These are phyloP conservation scores for Drechslerella coelobrocha DNA, from an alignment of 2,329 filamentous ascomycete genomes.

Conservation along the genomic window DNA sequence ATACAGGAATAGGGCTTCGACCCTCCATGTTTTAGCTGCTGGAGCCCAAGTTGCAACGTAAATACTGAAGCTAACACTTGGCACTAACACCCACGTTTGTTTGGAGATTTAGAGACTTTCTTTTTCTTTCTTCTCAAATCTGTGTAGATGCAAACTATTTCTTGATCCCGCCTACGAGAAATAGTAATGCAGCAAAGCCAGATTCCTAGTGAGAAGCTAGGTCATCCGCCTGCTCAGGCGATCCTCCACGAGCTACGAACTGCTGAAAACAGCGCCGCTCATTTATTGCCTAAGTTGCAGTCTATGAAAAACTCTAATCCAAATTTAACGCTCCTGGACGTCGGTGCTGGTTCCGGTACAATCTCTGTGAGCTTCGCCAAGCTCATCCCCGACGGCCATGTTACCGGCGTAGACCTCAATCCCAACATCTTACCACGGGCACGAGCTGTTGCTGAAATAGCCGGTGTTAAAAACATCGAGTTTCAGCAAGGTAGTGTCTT, in stretches of 20 bases:
- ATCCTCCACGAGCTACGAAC: slow-evolving; percentile 31
- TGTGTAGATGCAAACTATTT: slow-evolving; percentile 14
- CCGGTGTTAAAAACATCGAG: slow-evolving; percentile 55
- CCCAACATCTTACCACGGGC: slow-evolving; percentile 60
- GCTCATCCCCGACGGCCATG: slow-evolving; percentile 60
- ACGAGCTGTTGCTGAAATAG: slow-evolving; percentile 56
- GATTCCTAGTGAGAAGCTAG: slow-evolving; percentile 50
- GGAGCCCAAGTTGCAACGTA: too few relatives aligned
- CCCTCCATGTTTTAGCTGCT: too few relatives aligned
- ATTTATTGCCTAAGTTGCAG: slow-evolving; percentile 56
- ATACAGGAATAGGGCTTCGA: too few relatives aligned
- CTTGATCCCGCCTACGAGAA: slow-evolving; percentile 30
- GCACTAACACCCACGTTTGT: too few relatives aligned
- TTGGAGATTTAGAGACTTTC: too few relatives aligned
- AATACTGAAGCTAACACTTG: too few relatives aligned
- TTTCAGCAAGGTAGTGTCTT: slow-evolving; percentile 57
- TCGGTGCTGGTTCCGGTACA: slow-evolving; percentile 63
- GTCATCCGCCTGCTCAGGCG: slow-evolving; percentile 52
- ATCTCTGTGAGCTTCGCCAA: slow-evolving; percentile 61
- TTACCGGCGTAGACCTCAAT: slow-evolving; percentile 61
- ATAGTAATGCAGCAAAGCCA: slow-evolving; percentile 48
- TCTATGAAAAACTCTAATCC: slow-evolving; percentile 53
- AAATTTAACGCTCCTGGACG: slow-evolving; percentile 59
- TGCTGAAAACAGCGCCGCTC: slow-evolving; percentile 51
- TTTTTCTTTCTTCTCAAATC: neutral